These are phyloP conservation scores for Ophiostoma fasciatum DNA, from an alignment of 2,329 filamentous ascomycete genomes.

Conservation along the genomic window DNA sequence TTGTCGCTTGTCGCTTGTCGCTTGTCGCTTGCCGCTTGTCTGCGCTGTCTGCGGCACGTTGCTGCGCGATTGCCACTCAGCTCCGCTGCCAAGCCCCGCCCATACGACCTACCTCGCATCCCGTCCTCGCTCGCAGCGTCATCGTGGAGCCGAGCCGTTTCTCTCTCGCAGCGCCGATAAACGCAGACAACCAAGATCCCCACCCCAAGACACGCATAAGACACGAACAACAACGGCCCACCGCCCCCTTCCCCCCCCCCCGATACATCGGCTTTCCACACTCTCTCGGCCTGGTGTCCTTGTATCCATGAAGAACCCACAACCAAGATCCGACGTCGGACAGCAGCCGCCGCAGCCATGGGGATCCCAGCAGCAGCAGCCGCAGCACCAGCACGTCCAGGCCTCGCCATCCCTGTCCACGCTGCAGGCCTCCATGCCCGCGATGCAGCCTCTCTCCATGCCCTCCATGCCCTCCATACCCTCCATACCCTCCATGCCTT, in stretches of 20 bases:
- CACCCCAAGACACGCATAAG: no score
- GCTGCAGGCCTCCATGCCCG: no score
- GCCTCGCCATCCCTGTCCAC: no score
- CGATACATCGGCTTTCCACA: no score
- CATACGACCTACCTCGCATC: not conserved
- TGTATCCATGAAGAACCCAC: constrained; percentile 14
- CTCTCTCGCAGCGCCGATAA: no score
- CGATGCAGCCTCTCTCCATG: not conserved
- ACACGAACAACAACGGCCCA: no score
- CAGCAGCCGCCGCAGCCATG: constrained; percentile 14
- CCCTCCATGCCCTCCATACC: not conserved
- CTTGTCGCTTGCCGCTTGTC: not conserved
- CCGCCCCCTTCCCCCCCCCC: no score
- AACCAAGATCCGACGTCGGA: constrained; percentile 11
- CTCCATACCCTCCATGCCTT: not conserved
- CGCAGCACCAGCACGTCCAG: not conserved
- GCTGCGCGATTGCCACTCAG: not conserved
- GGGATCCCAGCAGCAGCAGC: constrained; percentile 10
- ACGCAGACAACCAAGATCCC: no score
- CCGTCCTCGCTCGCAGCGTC: not conserved
- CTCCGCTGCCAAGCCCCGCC: no score
- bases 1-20: not conserved
- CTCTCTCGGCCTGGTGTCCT: not conserved
- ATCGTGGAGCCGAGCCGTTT: not conserved
- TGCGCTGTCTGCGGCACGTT: not conserved